A percentile compares a stretch with the other conserved stretches of the same genome.
phyloP scores from a whole-genome alignment of 1,284 basidiomycete species.

The Moesziomyces sp. region DNA sequence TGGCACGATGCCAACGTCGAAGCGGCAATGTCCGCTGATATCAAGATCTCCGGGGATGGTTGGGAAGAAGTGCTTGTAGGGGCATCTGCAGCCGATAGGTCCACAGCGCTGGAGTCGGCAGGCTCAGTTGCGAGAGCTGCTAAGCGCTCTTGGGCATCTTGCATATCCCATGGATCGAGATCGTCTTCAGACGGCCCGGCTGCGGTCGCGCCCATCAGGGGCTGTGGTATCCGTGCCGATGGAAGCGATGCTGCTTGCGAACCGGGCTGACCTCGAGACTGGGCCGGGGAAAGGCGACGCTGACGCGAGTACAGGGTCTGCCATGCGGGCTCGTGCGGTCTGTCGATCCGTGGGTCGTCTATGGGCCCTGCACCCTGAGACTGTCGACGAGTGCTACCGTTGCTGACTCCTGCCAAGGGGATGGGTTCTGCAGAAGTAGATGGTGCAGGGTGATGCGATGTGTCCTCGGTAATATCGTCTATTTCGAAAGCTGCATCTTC shows the following conservation, averaged over 20 bases:
- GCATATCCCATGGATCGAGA: slow-evolving; percentile 50
- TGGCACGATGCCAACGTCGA: neutral
- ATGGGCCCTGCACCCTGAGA: slow-evolving; percentile 2
- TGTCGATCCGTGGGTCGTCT: slow-evolving; percentile 16
- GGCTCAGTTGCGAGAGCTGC: slow-evolving; percentile 18
- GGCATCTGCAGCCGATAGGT: neutral
- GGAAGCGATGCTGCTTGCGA: neutral
- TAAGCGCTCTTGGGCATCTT: slow-evolving; percentile 39
- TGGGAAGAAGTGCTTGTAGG: neutral
- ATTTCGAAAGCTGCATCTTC: neutral
- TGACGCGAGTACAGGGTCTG: slow-evolving; percentile 39
- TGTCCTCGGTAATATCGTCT: neutral
- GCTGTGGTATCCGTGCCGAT: neutral
- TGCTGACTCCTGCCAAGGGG: neutral
- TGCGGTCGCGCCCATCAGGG: neutral
- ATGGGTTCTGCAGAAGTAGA: neutral
- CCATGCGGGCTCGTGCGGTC: slow-evolving; percentile 38
- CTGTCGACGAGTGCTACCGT: neutral
- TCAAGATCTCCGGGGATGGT: neutral
- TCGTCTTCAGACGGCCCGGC: slow-evolving; percentile 43
- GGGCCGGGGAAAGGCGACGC: slow-evolving; percentile 6
- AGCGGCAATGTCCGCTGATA: neutral
- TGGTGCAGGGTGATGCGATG: neutral
- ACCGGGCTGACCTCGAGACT: neutral
- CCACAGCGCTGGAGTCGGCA: neutral